Evolutionary conservation across 805 yeast genomes (phyloP).

Genomic region (Wickerhamiella bombiphila): DNA sequence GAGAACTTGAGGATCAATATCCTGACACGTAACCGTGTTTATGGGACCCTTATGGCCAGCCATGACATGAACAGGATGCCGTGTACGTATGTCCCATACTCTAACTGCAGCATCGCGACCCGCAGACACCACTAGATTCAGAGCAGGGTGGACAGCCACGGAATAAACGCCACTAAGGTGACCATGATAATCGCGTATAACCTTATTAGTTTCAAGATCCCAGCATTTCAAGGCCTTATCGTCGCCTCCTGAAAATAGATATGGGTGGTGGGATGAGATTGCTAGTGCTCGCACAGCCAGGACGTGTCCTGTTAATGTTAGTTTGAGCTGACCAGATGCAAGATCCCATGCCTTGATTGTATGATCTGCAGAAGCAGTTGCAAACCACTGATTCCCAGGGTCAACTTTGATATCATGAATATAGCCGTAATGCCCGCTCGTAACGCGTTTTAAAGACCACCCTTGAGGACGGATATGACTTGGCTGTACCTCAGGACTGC

Average conservation of each 20-base stretch:
- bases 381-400: conserved; percentile 82
- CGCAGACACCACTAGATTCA: conserved; percentile 72
- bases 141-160: conserved; percentile 71
- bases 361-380: conserved; percentile 78
- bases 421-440: conserved; percentile 90
- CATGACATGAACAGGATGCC: conserved; percentile 57
- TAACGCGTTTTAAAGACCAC: conserved; percentile 26
- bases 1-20: conserved; percentile 66
- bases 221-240: conserved; percentile 89
- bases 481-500: no score
- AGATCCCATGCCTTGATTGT: conserved; percentile 88
- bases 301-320: conserved; percentile 78
- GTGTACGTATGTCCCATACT: conserved; percentile 86
- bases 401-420: conserved; percentile 70
- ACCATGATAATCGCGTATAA: conserved; percentile 82
- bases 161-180: conserved; percentile 83
- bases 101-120: conserved; percentile 78
- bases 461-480: no score
- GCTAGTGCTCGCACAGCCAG: conserved; percentile 74
- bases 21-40: conserved; percentile 49
- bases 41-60: conserved; percentile 72
- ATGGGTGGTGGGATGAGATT: conserved; percentile 65
- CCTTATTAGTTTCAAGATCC: conserved; percentile 80
- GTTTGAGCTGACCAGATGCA: conserved; percentile 49
- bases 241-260: conserved; percentile 82